Evolutionary conservation across 345 rosid species (phyloP).

Genomic region (Turritis glabra): DNA sequence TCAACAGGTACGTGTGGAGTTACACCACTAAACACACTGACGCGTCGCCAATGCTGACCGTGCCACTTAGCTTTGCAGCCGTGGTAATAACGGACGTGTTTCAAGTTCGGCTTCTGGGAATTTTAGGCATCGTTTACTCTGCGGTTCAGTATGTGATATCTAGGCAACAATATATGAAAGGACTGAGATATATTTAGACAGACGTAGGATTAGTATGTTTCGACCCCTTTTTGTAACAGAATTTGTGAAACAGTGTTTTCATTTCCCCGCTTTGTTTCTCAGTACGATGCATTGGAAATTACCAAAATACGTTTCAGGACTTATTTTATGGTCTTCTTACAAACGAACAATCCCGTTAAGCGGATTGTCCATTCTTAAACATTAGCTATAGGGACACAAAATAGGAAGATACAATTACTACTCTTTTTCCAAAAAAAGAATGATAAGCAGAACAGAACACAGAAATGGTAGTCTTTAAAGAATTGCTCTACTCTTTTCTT

Average conservation of each 20-base stretch:
- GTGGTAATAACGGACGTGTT: conserved; percentile 80
- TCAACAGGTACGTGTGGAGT: conserved; percentile 92
- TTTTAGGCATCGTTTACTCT: conserved; percentile 80
- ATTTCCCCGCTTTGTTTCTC: conserved; percentile 11
- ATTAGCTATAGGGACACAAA: neutral
- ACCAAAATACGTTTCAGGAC: conserved; percentile 22
- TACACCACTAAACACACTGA: conserved; percentile 63
- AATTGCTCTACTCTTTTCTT: conserved; percentile 24
- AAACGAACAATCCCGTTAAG: neutral
- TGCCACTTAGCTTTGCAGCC: conserved; percentile 91
- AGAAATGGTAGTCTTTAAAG: conserved; percentile 7
- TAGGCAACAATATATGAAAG: conserved; percentile 92
- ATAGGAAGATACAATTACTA: conserved; percentile 11
- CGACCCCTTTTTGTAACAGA: conserved; percentile 27
- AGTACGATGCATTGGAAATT: conserved; percentile 21
- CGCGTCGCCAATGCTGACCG: conserved; percentile 63
- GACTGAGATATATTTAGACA: conserved; percentile 86
- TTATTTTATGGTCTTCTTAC: neutral
- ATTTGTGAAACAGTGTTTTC: conserved; percentile 23
- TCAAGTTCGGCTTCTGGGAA: conserved; percentile 80
- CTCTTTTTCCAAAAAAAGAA: neutral
- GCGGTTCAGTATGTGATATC: conserved; percentile 78
- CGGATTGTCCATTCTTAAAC: neutral
- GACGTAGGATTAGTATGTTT: conserved; percentile 16
- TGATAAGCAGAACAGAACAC: neutral